phyloP scores from a whole-genome alignment of 2,329 filamentous ascomycete genomes.

The Fusarium robinianum region DNA sequence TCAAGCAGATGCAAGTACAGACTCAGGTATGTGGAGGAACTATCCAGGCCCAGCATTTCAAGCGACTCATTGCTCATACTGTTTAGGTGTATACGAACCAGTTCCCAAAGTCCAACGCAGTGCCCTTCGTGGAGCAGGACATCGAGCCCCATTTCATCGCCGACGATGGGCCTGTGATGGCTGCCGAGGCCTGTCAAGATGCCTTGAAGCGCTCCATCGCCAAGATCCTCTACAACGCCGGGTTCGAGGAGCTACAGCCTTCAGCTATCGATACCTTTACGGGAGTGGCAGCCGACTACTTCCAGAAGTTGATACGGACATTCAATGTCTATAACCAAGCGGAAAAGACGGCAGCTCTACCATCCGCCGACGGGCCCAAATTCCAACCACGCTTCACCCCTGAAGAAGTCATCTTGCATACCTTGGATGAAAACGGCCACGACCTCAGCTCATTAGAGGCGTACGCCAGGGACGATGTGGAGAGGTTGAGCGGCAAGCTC shows the following conservation, averaged over 20 bases:
- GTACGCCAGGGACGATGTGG: constrained; percentile 93
- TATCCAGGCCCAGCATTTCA: neutral
- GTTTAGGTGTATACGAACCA: constrained; percentile 91
- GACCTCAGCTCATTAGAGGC: constrained; percentile 80
- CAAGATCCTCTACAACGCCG: constrained; percentile 93
- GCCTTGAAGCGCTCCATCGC: constrained; percentile 89
- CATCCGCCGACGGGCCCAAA: constrained; percentile 46
- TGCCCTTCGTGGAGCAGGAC: constrained; percentile 85
- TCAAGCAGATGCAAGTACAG: constrained; percentile 99
- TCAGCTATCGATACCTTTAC: constrained; percentile 90
- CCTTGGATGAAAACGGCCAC: constrained; percentile 80
- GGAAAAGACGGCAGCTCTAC: constrained; percentile 68
- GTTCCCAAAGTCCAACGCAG: constrained; percentile 93
- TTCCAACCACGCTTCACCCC: constrained; percentile 71
- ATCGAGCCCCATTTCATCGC: constrained; percentile 87
- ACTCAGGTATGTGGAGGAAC: constrained; percentile 70
- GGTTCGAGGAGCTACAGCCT: constrained; percentile 96
- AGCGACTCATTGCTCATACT: constrained; percentile 15
- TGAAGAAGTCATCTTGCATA: constrained; percentile 87
- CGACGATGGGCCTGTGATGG: constrained; percentile 87
- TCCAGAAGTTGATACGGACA: constrained; percentile 78
- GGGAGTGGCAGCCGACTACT: constrained; percentile 87
- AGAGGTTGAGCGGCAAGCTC: constrained; percentile 79
- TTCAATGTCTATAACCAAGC: constrained; percentile 83
- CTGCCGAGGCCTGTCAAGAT: constrained; percentile 77